Evolutionary conservation across 1,139 yeast species (phyloP).

Genomic region (Spathaspora jeffriesii): DNA sequence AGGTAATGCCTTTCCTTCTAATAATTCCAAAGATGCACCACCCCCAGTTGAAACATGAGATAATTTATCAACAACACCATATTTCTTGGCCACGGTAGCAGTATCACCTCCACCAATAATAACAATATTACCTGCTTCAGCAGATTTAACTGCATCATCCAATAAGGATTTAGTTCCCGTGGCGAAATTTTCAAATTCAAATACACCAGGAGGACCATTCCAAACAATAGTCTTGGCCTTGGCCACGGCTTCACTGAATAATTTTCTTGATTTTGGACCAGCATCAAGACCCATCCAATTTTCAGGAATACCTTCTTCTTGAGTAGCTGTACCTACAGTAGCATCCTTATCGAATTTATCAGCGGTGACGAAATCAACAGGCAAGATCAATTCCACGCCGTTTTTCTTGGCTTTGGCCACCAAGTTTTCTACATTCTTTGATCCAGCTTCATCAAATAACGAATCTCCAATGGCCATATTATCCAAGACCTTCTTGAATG

Average conservation of each 20-base stretch:
- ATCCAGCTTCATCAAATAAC: conserved; percentile 87
- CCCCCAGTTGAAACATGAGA: conserved; percentile 99
- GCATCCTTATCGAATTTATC: conserved; percentile 94
- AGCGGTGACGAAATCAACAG: conserved; percentile 92
- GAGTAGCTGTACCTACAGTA: conserved; percentile 74
- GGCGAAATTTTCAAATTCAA: conserved; percentile 90
- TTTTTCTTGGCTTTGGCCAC: conserved; percentile 94
- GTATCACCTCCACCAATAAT: conserved; percentile 99
- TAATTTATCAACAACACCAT: conserved; percentile 90
- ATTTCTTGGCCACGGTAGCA: conserved; percentile 98
- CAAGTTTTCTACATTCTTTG: conserved; percentile 87
- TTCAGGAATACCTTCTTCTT: conserved; percentile 87
- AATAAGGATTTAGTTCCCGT: conserved; percentile 87
- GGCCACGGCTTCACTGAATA: conserved; percentile 77
- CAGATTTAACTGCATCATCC: conserved; percentile 84
- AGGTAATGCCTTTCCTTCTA: conserved; percentile 97
- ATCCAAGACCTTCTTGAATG: conserved; percentile 91
- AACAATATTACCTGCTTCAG: conserved; percentile 87
- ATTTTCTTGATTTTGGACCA: conserved; percentile 83
- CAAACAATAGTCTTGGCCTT: conserved; percentile 96
- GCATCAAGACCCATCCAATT: conserved; percentile 94
- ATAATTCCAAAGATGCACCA: conserved; percentile 97
- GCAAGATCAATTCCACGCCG: conserved; percentile 88
- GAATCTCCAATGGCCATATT: conserved; percentile 87
- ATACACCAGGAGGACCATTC: conserved; percentile 99